Base-by-base conservation (phyloP, 2,329 filamentous ascomycete genomes). In the Penicillium sp. region DNA sequence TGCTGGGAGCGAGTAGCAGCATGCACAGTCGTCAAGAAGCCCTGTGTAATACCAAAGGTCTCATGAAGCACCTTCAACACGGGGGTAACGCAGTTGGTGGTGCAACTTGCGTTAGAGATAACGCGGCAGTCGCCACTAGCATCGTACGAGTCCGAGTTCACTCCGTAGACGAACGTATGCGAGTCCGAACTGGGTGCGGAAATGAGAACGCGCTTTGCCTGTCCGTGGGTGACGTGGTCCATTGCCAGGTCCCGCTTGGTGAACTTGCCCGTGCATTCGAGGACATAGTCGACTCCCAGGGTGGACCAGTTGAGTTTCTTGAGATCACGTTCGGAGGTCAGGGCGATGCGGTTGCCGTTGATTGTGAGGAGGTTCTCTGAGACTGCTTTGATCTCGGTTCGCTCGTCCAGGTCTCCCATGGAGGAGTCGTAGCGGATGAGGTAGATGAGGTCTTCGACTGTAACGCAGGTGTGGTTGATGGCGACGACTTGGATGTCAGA, bases 381-480 rank as follows among this genome's bases (percentile, higher is more conserved):
- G 72, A 81, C 69, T 64, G 89, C 89, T 81, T 95, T 89, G 74
- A 88, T 88, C 61, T 87, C 88, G 81, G 95, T 89, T 74, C 93
- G 92, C 81, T 92, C 90, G 76, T 95, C 84, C 86, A 95, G 93
- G 82, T 95, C 92, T 66, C 86, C 87, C 88, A 92, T 64, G 9
- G 55, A 59, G 3, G 60, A 64, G 40, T 62, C 59, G 42, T 61
- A 64, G 47, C 57, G 53, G 52, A 65, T 60, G 6, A 62, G 63
- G 50, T 65, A 62, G 53, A 64, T 56, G 29, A 65, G 58, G 54
- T 65, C 63, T 47, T 64, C 54, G 10, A 64, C 58, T 6, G 60
- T 55, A 15, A 47, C 49, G 37, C 63, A 65, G 29, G 63, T 65
- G 54, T 65, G 63, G 46, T 65, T 65, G 49, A 65, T 65, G 25